These are phyloP conservation scores for Pharus latifolius DNA, from an alignment of 176 grass and related monocot genomes.

Conservation along the genomic window DNA sequence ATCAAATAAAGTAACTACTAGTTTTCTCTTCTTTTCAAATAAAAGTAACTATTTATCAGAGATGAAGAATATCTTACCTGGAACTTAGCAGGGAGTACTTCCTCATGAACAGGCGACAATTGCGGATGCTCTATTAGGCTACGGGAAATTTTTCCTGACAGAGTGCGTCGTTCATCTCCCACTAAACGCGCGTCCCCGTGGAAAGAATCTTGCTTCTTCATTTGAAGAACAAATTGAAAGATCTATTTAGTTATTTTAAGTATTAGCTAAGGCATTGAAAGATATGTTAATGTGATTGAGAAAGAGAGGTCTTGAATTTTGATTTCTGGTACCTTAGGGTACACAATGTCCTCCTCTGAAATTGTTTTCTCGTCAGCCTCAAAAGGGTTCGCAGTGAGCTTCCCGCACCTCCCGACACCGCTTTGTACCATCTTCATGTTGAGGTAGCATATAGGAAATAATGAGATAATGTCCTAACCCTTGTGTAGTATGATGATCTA, in stretches of 20 bases:
- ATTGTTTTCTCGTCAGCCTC: constrained; percentile 71
- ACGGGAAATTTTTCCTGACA: constrained; percentile 33
- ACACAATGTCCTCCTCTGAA: constrained; percentile 52
- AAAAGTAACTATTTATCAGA: neutral
- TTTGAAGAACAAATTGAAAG: constrained; percentile 16
- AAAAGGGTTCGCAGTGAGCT: constrained; percentile 5
- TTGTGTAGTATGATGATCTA: neutral
- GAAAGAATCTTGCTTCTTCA: constrained; percentile 60
- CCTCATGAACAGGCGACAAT: constrained; percentile 60
- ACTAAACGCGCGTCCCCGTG: constrained; percentile 16
- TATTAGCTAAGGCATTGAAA: neutral
- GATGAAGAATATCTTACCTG: constrained; percentile 33
- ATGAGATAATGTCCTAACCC: neutral
- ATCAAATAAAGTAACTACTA: too few relatives aligned
- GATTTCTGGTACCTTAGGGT: constrained; percentile 41
- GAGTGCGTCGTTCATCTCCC: constrained; percentile 10
- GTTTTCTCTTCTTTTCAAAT: too few relatives aligned
- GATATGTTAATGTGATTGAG: neutral
- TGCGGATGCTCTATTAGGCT: constrained; percentile 56
- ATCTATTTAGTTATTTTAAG: too few relatives aligned
- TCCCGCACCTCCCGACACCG: constrained; percentile 60
- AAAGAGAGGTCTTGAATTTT: neutral
- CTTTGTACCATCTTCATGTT: constrained; percentile 69
- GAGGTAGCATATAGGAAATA: constrained; percentile 4
- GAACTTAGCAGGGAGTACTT: neutral